Conservation (phyloP, 2,329 filamentous ascomycete species). For the Phaeosphaeriaceae sp. region DNA sequence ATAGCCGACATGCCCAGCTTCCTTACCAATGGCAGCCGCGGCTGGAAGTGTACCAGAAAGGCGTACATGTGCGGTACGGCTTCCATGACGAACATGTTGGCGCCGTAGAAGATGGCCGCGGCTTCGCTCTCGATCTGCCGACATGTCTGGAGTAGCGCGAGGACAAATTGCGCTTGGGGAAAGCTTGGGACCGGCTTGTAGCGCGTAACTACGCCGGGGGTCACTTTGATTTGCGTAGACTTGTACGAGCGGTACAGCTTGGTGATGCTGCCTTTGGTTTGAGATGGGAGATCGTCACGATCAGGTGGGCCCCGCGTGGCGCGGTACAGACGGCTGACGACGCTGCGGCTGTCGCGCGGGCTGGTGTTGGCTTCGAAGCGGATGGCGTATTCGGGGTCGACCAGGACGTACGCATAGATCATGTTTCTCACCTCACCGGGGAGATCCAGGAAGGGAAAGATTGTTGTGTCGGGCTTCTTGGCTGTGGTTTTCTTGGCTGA, state of each 20-base stretch:
- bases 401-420: slow-evolving; percentile 11
- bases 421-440: slow-evolving; percentile 14
- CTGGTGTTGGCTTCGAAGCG: not conserved
- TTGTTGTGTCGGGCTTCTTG: not conserved
- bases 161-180: not conserved
- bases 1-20: not conserved
- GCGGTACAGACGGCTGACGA: slow-evolving; percentile 4
- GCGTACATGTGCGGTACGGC: not conserved
- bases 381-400: slow-evolving; percentile 5
- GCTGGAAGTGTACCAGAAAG: slow-evolving; percentile 1
- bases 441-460: slow-evolving; percentile 14
- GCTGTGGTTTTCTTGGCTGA: not conserved
- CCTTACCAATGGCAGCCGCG: slow-evolving; percentile 1
- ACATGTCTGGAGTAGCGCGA: slow-evolving; percentile 1
- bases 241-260: not conserved
- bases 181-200: not conserved
- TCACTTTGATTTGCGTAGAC: not conserved
- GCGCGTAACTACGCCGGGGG: not conserved
- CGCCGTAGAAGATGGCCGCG: slow-evolving; percentile 5
- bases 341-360: not conserved
- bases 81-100: slow-evolving; percentile 8
- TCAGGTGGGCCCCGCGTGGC: not conserved
- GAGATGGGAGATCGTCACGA: not conserved
- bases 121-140: slow-evolving; percentile 8
- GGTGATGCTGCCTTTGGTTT: not conserved